Conservation (phyloP, 257 asterid species). For the Mitragyna speciosa region DNA sequence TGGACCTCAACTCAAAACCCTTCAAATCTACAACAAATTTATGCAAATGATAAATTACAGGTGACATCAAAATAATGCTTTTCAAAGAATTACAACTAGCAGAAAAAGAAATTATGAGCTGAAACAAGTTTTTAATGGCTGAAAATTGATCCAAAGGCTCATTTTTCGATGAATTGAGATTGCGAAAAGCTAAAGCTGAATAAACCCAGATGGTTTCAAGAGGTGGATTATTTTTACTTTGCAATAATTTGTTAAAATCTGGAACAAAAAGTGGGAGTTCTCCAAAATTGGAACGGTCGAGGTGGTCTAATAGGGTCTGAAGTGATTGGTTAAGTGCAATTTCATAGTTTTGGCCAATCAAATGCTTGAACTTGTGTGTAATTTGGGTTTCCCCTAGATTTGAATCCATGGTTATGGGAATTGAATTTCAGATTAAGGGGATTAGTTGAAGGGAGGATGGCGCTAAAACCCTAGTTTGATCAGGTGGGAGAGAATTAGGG, state of each 20-base stretch:
- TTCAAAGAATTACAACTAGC: slow-evolving; percentile 45
- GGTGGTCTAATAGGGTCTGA: slow-evolving; percentile 37
- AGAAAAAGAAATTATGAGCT: slow-evolving; percentile 51
- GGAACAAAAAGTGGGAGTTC: slow-evolving; percentile 30
- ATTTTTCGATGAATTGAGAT: slow-evolving; percentile 18
- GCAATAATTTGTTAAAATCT: slow-evolving; percentile 44
- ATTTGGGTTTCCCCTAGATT: slow-evolving; percentile 23
- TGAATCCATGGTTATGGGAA: slow-evolving; percentile 41
- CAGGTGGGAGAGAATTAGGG: slow-evolving; percentile 18
- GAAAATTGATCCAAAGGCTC: slow-evolving; percentile 35
- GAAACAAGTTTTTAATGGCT: slow-evolving; percentile 49
- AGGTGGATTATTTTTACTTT: slow-evolving; percentile 49
- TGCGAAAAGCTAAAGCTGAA: slow-evolving; percentile 43
- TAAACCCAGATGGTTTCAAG: slow-evolving; percentile 68
- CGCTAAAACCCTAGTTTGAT: not conserved
- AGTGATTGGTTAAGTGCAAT: slow-evolving; percentile 39
- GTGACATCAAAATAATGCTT: slow-evolving; percentile 52
- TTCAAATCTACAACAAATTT: slow-evolving; percentile 31
- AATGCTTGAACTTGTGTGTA: slow-evolving; percentile 22
- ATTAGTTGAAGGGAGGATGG: not conserved
- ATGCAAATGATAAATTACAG: slow-evolving; percentile 52
- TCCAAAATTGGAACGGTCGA: slow-evolving; percentile 20
- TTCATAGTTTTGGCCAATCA: slow-evolving; percentile 44
- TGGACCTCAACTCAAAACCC: slow-evolving; percentile 40
- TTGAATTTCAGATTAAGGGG: not conserved